Percentiles rank a stretch among this genome's conserved stretches.
These are phyloP conservation scores for Microsporum canis DNA, from an alignment of 2,329 filamentous ascomycete genomes.

Conservation along the genomic window DNA sequence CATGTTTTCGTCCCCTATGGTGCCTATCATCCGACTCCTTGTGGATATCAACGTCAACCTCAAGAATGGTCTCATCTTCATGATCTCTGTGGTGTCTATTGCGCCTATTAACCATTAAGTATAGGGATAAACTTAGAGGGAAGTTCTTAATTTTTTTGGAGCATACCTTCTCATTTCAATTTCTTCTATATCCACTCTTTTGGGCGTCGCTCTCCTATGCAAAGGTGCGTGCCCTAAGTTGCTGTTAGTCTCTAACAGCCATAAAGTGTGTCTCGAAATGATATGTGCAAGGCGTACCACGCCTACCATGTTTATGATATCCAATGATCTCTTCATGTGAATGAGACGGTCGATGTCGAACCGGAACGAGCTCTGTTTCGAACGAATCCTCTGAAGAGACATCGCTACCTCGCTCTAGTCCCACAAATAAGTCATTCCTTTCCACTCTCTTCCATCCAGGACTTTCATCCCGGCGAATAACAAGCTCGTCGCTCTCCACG, in stretches of 20 bases:
- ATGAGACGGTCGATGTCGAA: slow-evolving; percentile 53
- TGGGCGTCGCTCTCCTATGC: slow-evolving; percentile 21
- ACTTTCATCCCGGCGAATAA: slow-evolving; percentile 16
- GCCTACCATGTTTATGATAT: slow-evolving; percentile 76
- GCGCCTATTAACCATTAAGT: slow-evolving; percentile 22
- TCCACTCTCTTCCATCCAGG: slow-evolving; percentile 17
- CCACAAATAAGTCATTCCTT: slow-evolving; percentile 28
- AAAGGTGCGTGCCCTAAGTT: slow-evolving; percentile 20
- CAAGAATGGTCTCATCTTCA: slow-evolving; percentile 57
- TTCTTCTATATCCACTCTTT: slow-evolving; percentile 37
- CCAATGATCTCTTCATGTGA: slow-evolving; percentile 85
- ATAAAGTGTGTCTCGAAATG: slow-evolving; percentile 7
- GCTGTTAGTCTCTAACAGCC: not conserved
- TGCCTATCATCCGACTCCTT: slow-evolving; percentile 36
- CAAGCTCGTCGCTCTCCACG: slow-evolving; percentile 19
- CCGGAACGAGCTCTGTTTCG: slow-evolving; percentile 44
- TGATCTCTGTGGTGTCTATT: slow-evolving; percentile 37
- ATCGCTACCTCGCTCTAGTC: slow-evolving; percentile 23
- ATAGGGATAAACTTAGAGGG: slow-evolving; percentile 29
- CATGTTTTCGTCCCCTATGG: not conserved
- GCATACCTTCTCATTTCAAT: slow-evolving; percentile 46
- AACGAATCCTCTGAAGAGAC: slow-evolving; percentile 32
- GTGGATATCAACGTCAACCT: slow-evolving; percentile 4
- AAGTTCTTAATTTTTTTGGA: not conserved
- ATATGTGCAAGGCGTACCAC: slow-evolving; percentile 47